These are phyloP conservation scores for Citrus sp. DNA, from an alignment of 345 rosid genomes.

Conservation along the genomic window DNA sequence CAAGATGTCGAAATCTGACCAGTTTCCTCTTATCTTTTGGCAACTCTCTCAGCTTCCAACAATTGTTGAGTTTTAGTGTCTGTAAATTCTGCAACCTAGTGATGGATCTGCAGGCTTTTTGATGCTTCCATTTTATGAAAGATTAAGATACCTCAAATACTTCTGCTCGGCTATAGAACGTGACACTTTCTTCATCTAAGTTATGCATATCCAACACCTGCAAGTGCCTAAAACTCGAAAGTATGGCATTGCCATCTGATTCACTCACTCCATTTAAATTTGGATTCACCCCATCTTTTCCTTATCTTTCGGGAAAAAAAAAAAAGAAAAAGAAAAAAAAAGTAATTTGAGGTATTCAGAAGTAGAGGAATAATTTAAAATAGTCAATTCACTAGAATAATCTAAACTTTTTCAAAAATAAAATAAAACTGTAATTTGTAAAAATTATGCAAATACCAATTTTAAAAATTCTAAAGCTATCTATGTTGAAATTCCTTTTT, in stretches of 20 bases:
- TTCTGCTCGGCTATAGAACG: conserved; percentile 4
- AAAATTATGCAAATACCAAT: too few relatives aligned
- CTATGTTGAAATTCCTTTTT: too few relatives aligned
- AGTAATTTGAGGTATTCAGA: too few relatives aligned
- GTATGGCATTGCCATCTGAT: background rate
- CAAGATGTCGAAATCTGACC: conserved; percentile 5
- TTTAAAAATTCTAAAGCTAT: too few relatives aligned
- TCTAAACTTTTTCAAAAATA: too few relatives aligned
- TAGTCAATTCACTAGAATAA: too few relatives aligned
- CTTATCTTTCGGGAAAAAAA: too few relatives aligned
- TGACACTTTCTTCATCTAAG: background rate
- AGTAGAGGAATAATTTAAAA: too few relatives aligned
- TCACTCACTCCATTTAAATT: background rate
- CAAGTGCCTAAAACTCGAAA: conserved; percentile 3
- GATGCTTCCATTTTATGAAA: background rate
- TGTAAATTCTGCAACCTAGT: conserved; percentile 5
- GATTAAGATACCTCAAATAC: conserved; percentile 22
- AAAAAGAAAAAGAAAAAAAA: rapidly evolving
- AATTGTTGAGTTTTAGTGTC: background rate
- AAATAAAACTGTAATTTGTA: too few relatives aligned
- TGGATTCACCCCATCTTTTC: background rate
- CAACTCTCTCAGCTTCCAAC: conserved; percentile 10
- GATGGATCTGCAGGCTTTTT: conserved; percentile 8
- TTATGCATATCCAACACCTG: conserved; percentile 7
- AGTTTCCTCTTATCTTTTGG: conserved; percentile 10